A percentile compares a stretch with the other conserved stretches of the same genome.
These are phyloP conservation scores for Tetrapyrgos nigripes DNA, from an alignment of 1,284 basidiomycete genomes.

Conservation along the genomic window DNA sequence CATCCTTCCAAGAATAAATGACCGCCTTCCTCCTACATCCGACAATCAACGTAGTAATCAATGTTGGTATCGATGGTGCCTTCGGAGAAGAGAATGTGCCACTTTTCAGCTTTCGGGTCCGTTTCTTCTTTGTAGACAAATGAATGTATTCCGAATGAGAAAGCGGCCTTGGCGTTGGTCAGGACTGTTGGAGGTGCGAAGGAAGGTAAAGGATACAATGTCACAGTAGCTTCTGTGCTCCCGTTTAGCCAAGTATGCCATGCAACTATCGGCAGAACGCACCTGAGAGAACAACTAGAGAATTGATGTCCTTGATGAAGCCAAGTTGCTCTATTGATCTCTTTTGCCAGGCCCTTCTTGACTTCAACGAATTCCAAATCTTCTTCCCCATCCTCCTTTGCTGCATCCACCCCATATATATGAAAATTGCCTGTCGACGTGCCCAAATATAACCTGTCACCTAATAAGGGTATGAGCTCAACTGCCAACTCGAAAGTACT, in stretches of 20 bases:
- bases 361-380: slow-evolving; percentile 63
- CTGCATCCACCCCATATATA: slow-evolving; percentile 14
- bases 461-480: slow-evolving; percentile 4
- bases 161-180: slow-evolving; percentile 76
- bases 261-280: slow-evolving; percentile 27
- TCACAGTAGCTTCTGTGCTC: slow-evolving; percentile 62
- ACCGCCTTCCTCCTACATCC: slow-evolving; percentile 89
- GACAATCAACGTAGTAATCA: slow-evolving; percentile 82
- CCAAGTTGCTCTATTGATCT: slow-evolving; percentile 87
- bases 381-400: slow-evolving; percentile 38
- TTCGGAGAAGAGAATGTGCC: slow-evolving; percentile 39
- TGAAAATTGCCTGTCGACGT: slow-evolving; percentile 16
- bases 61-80: slow-evolving; percentile 56
- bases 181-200: slow-evolving; percentile 76
- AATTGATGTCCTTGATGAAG: slow-evolving; percentile 83
- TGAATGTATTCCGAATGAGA: slow-evolving; percentile 81
- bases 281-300: slow-evolving; percentile 86
- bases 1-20: slow-evolving; percentile 88
- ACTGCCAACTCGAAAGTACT: not conserved
- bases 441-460: slow-evolving; percentile 17
- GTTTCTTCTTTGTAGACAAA: slow-evolving; percentile 55
- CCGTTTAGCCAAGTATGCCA: not conserved
- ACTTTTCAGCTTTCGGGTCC: slow-evolving; percentile 24
- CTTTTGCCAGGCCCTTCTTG: slow-evolving; percentile 68
- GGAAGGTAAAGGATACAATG: slow-evolving; percentile 67